Conservation (phyloP, 140 eudicot species). For the Senecio squalidus region DNA sequence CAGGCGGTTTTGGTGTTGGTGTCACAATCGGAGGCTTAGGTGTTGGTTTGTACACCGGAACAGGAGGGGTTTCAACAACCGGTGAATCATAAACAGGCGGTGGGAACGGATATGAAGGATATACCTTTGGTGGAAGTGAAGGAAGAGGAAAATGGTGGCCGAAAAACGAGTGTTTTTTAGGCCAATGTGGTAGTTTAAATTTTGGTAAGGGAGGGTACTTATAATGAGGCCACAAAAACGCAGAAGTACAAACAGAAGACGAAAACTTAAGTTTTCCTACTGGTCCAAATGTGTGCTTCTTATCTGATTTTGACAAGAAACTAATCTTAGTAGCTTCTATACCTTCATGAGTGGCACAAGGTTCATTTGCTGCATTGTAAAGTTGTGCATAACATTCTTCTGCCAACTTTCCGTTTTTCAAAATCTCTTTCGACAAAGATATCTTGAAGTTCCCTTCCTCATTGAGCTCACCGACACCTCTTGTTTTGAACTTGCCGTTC, state of each 20-base stretch:
- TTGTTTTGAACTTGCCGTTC: constrained; percentile 42
- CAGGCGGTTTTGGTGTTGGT: constrained; percentile 25
- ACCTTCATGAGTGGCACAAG: constrained; percentile 64
- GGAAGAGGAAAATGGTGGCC: constrained; percentile 38
- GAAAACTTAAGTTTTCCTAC: constrained; percentile 59
- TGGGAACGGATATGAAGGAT: constrained; percentile 38
- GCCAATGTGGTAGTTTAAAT: constrained; percentile 39
- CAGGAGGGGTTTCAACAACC: constrained; percentile 21
- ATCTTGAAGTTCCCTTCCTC: constrained; percentile 62
- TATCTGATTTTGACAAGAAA: constrained; percentile 29
- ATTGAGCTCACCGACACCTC: constrained; percentile 63
- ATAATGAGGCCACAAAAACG: constrained; percentile 60
- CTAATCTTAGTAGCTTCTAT: constrained; percentile 47
- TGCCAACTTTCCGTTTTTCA: constrained; percentile 52
- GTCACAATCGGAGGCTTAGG: constrained; percentile 23
- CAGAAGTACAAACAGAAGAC: constrained; percentile 57
- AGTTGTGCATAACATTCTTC: constrained; percentile 81
- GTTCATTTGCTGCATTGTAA: constrained; percentile 56
- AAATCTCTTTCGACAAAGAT: constrained; percentile 47
- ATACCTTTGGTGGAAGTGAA: constrained; percentile 37
- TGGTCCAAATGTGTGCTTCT: constrained; percentile 53
- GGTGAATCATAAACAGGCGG: constrained; percentile 39
- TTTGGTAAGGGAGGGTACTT: constrained; percentile 53
- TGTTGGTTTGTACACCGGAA: not conserved
- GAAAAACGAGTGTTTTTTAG: constrained; percentile 16